Conservation (phyloP, 78 protist species). For the Carpediemonas membranifera region DNA sequence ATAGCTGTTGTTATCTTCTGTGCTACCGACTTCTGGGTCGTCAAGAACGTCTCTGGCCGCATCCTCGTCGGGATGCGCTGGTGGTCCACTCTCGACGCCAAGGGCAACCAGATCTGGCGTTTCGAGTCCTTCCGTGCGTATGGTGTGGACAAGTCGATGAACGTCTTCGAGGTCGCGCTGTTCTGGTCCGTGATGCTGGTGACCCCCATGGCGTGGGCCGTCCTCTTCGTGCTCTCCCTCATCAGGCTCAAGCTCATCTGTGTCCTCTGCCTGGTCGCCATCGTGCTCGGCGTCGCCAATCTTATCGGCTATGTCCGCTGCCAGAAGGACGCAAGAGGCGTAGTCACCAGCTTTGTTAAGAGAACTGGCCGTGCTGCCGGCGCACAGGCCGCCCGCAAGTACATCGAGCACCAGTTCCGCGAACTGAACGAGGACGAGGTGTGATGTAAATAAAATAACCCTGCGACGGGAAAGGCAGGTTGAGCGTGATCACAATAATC, state of each 20-base stretch:
- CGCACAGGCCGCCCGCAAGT: too few species aligned
- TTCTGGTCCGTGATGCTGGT: slow-evolving; percentile 50
- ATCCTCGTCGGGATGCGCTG: slow-evolving; percentile 68
- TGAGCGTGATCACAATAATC: too few species aligned
- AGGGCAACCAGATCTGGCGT: slow-evolving; percentile 65
- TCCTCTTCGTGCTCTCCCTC: slow-evolving; percentile 15
- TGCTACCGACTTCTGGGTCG: slow-evolving; percentile 67
- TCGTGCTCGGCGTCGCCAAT: slow-evolving; percentile 44
- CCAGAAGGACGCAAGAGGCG: slow-evolving; percentile 9
- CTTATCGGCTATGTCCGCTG: slow-evolving; percentile 58
- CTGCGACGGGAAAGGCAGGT: too few species aligned
- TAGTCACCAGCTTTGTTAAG: too few species aligned
- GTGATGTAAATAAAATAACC: too few species aligned
- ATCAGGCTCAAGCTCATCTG: slow-evolving; percentile 17
- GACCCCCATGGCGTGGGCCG: slow-evolving; percentile 38
- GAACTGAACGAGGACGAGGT: too few species aligned
- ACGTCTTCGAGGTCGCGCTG: not conserved
- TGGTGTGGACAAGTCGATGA: not conserved
- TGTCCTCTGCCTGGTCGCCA: slow-evolving; percentile 41
- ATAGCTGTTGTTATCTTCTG: not conserved
- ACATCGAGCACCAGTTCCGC: too few species aligned
- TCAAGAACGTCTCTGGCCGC: slow-evolving; percentile 69
- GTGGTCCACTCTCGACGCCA: slow-evolving; percentile 66
- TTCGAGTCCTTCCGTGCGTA: too few species aligned
- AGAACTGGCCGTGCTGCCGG: too few species aligned